phyloP scores from a whole-genome alignment of 2,329 filamentous ascomycete species.

The Penicillium brasilianum region DNA sequence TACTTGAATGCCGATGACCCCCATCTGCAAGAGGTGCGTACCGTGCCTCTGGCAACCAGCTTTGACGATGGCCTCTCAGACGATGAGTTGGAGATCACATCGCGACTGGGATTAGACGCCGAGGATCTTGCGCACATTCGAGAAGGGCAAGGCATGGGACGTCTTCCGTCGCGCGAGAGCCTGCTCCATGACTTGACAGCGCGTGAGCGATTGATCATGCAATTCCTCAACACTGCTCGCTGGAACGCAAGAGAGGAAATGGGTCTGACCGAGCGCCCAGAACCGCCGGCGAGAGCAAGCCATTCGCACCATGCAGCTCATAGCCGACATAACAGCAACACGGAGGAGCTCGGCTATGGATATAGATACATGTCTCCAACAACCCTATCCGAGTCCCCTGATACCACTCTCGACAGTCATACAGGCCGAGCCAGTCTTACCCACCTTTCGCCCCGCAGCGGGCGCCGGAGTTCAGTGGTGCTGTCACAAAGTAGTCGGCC shows the following conservation, averaged over 20 bases:
- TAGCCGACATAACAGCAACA: conserved; percentile 35
- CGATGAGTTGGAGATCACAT: conserved; percentile 30
- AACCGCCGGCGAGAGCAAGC: conserved; percentile 36
- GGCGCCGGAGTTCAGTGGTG: conserved; percentile 48
- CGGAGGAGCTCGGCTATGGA: conserved; percentile 37
- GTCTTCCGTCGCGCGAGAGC: conserved; percentile 41
- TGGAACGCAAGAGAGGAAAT: conserved; percentile 45
- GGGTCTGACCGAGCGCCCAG: conserved; percentile 36
- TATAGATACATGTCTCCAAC: conserved; percentile 43
- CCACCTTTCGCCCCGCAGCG: conserved; percentile 35
- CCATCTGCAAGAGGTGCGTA: conserved; percentile 40
- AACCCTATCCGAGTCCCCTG: conserved; percentile 36
- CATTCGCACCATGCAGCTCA: conserved; percentile 36
- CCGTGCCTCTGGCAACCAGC: conserved; percentile 37
- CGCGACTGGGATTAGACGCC: conserved; percentile 33
- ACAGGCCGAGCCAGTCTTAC: conserved; percentile 28
- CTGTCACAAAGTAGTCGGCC: conserved; percentile 44
- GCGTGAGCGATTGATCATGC: conserved; percentile 50
- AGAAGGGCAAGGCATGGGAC: conserved; percentile 30
- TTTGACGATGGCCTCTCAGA: conserved; percentile 33
- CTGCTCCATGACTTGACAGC: conserved; percentile 47
- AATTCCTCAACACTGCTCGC: conserved; percentile 49
- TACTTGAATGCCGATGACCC: conserved; percentile 43
- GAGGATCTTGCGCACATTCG: conserved; percentile 31
- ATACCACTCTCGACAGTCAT: conserved; percentile 39